A percentile compares a stretch with the other conserved stretches of the same genome.
phyloP scores from a whole-genome alignment of 257 asterid species.

The Echites panduratus region DNA sequence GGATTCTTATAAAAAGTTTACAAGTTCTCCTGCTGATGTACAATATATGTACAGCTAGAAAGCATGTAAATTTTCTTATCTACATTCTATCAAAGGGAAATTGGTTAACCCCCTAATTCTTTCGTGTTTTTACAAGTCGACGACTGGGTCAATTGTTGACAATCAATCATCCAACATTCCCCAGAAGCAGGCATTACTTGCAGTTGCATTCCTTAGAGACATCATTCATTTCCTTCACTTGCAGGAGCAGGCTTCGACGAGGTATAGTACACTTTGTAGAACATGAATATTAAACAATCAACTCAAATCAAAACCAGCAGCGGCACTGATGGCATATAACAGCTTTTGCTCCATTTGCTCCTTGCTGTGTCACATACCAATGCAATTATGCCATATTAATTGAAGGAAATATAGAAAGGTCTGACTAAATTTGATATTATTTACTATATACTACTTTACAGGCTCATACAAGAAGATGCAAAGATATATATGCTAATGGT shows the following conservation, averaged over 20 bases:
- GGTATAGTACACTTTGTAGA: constrained; percentile 5
- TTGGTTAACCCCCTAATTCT: background rate
- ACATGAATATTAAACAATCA: constrained; percentile 23
- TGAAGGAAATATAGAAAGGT: background rate
- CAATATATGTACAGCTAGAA: constrained; percentile 26
- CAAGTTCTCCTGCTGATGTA: background rate
- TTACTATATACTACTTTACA: background rate
- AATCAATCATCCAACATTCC: background rate
- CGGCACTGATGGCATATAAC: constrained; percentile 76
- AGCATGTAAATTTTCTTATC: background rate
- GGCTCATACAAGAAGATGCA: background rate
- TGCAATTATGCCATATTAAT: background rate
- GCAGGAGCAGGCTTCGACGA: background rate
- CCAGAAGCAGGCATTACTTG: background rate
- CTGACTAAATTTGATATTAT: background rate
- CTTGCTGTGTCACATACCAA: constrained; percentile 47
- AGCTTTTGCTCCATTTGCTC: constrained; percentile 86
- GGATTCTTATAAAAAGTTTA: too few relatives aligned
- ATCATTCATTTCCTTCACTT: background rate
- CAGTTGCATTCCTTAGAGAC: background rate
- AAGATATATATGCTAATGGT: background rate
- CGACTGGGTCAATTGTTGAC: background rate
- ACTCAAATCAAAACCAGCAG: constrained; percentile 95
- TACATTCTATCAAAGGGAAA: background rate
- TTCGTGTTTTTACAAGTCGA: background rate